Evolutionary conservation across 2,329 filamentous ascomycete genomes (phyloP).

Genomic region (Venturia aucupariae): DNA sequence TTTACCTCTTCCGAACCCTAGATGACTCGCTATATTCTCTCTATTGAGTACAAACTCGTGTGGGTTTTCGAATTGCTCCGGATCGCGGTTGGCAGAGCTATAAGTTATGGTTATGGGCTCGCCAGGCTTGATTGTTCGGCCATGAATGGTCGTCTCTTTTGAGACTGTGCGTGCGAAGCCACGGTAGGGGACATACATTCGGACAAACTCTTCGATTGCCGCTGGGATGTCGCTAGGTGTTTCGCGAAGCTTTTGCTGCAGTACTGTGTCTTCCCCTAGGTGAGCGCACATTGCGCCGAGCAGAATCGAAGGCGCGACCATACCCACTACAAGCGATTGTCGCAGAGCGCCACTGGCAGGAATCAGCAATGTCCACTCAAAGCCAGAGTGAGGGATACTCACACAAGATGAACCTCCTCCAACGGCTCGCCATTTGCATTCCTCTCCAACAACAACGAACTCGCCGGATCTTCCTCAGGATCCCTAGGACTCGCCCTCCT

Average conservation of each 20-base stretch:
- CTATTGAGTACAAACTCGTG: conserved; percentile 10
- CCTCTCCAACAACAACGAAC: conserved; percentile 15
- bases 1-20: conserved; percentile 12
- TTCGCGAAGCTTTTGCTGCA: conserved; percentile 15
- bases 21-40: conserved; percentile 13
- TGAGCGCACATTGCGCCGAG: conserved; percentile 16
- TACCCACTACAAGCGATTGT: conserved; percentile 17
- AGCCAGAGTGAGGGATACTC: background rate
- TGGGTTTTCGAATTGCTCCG: conserved; percentile 6
- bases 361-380: background rate
- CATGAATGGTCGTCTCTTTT: conserved; percentile 7
- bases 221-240: conserved; percentile 10
- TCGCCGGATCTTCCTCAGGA: conserved; percentile 17
- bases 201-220: conserved; percentile 17
- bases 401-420: conserved; percentile 13
- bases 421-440: conserved; percentile 14
- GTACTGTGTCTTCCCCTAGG: conserved; percentile 15
- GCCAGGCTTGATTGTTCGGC: conserved; percentile 10
- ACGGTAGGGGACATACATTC: conserved; percentile 17
- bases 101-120: conserved; percentile 13
- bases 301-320: conserved; percentile 18
- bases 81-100: conserved; percentile 14
- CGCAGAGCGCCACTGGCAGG: conserved; percentile 10
- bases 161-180: conserved; percentile 17
- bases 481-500: conserved; percentile 14